Evolutionary conservation across 495 filamentous ascomycete genomes (phyloP).

Genomic region (Trichoderma virens): DNA sequence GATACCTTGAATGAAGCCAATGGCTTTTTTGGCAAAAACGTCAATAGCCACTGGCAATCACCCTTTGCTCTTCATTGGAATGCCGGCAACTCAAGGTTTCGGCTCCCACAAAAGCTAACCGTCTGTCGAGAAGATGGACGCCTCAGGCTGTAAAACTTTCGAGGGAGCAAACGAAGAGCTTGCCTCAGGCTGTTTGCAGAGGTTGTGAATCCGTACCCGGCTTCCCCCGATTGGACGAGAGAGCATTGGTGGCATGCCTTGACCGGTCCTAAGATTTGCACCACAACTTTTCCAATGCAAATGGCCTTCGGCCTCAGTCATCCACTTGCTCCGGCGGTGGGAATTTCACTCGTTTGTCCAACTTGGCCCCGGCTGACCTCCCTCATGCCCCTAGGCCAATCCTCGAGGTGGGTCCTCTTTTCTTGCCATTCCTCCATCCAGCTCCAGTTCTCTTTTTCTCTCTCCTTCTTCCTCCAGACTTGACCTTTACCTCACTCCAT

Average conservation of each 20-base stretch:
- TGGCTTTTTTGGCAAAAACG: not conserved
- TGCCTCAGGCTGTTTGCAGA: not conserved
- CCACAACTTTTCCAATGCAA: not conserved
- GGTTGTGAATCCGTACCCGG: slow-evolving; percentile 8
- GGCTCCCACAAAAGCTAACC: not conserved
- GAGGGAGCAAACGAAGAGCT: not conserved
- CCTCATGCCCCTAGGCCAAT: slow-evolving; percentile 12
- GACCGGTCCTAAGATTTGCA: not conserved
- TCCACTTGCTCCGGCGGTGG: not conserved
- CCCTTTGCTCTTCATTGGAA: not conserved
- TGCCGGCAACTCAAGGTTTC: not conserved
- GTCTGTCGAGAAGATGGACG: not conserved
- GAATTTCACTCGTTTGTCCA: slow-evolving; percentile 3
- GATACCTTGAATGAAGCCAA: not conserved
- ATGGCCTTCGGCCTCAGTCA: not conserved
- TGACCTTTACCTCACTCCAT: slow-evolving; percentile 23
- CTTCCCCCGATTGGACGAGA: slow-evolving; percentile 10
- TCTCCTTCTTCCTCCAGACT: slow-evolving; percentile 19
- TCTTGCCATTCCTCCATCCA: slow-evolving; percentile 18
- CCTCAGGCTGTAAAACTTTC: not conserved
- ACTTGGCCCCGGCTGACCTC: not conserved
- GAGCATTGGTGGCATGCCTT: not conserved
- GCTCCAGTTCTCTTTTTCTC: slow-evolving; percentile 24
- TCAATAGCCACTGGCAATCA: not conserved
- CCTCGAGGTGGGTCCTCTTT: slow-evolving; percentile 18